Conservation (phyloP, 805 yeast species). For the Maudiozyma barnettii region DNA sequence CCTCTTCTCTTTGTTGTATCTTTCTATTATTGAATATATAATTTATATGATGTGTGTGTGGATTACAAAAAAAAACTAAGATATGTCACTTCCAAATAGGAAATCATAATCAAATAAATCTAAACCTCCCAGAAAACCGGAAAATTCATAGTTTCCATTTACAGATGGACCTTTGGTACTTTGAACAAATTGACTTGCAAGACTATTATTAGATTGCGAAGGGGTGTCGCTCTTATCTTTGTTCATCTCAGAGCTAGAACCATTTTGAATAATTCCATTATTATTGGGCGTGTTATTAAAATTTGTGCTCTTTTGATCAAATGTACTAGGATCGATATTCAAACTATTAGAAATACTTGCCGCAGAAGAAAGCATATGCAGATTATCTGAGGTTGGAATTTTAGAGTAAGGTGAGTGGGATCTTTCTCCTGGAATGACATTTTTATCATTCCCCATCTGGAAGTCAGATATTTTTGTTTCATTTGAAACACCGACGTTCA, state of each 20-base stretch:
- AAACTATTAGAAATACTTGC: conserved; percentile 11
- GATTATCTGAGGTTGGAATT: conserved; percentile 6
- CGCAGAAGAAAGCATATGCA: conserved; percentile 14
- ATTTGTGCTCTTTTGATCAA: not conserved
- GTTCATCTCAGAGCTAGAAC: not conserved
- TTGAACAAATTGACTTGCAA: conserved; percentile 4
- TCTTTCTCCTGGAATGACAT: not conserved
- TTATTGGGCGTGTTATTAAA: not conserved
- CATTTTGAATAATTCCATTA: not conserved
- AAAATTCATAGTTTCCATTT: conserved; percentile 5
- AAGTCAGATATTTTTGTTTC: not conserved
- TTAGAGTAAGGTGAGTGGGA: not conserved
- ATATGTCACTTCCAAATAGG: conserved; percentile 18
- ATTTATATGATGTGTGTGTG: not conserved
- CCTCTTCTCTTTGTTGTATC: too few relatives aligned
- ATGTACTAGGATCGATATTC: conserved; percentile 4
- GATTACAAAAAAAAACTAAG: conserved; percentile 1
- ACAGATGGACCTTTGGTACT: not conserved
- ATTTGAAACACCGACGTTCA: not conserved
- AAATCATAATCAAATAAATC: conserved; percentile 27
- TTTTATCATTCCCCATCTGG: not conserved
- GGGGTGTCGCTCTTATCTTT: not conserved
- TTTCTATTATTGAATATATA: not conserved
- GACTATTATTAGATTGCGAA: not conserved
- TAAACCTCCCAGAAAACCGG: conserved; percentile 22